These are phyloP conservation scores for Fusarium sp. DNA, from an alignment of 2,329 filamentous ascomycete species.

Conservation along the genomic window DNA sequence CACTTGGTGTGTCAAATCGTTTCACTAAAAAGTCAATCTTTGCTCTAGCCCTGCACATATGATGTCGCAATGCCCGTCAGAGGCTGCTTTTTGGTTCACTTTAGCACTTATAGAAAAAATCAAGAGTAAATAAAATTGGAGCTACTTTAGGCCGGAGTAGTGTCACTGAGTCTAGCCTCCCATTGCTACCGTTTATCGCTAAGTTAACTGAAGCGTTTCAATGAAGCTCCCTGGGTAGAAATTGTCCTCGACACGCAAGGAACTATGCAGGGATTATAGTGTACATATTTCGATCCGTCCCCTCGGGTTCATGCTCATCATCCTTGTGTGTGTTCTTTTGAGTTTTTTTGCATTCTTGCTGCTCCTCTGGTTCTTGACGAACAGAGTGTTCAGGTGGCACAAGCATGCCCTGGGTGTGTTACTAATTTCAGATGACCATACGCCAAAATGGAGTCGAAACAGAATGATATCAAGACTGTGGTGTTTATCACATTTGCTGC, in stretches of 20 bases:
- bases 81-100: no score
- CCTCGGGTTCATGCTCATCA: conserved; percentile 9
- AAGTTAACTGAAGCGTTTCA: conserved; percentile 8
- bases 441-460: conserved; percentile 23
- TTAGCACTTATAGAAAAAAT: no score
- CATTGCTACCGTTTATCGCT: no score
- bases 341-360: not conserved
- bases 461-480: conserved; percentile 29
- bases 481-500: conserved; percentile 34
- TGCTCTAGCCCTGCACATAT: no score
- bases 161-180: no score
- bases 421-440: not conserved
- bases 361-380: conserved; percentile 13
- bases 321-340: not conserved
- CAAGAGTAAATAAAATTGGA: no score
- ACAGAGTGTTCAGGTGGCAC: conserved; percentile 1
- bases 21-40: not conserved
- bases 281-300: conserved; percentile 22
- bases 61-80: no score
- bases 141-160: no score
- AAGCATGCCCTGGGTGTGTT: not conserved
- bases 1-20: not conserved
- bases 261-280: not conserved
- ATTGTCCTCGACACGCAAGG: no score
- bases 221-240: no score